Base-by-base conservation (phyloP, 306 rosid genomes). In the Dicorynia guianensis region DNA sequence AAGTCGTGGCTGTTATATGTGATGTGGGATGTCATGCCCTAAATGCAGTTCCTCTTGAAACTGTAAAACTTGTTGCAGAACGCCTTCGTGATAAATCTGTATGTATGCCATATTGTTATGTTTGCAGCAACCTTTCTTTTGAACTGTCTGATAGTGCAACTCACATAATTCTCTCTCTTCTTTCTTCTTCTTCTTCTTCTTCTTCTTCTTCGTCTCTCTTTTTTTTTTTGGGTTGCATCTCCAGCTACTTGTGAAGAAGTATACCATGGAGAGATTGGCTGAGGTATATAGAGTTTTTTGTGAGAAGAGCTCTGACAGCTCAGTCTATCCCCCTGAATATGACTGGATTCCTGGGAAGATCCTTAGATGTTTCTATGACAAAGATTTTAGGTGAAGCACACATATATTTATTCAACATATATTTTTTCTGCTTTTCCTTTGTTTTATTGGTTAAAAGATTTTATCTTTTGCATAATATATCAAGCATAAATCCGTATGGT, bases 41-140 rank as follows among this genome's bases (percentile, higher is more conserved):
- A 15, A 80, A 84, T 74, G 92, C 96, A 38, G 75, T 90, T 85
- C 91, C 93, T 4, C 84, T 85, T 73, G 99, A 90, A 82, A 88
- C 93, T 14, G 76, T 96, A 78, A 90, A 93, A 83, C 96, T 92
- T 80, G 93, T 96, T 76, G 97, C 99, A 0, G 99, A 93, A 66
- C 96, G 99, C 55, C 93, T 96, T 75, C 97, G 98, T 67, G 99
- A 96, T 82, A 96, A 90, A 90, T 96, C 99, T 82, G 99, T 96
- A 93, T 58, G 69, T 76, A 79, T 78, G 72, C 69, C 61, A 72
- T 39, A 69, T 58, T 55, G 20, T 63, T 4, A 14, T 76, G 65
- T 30, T 44, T 76, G 19, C 52, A 53, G 33, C 61, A 40, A 54
- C 69, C 46, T 73, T 63, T 34, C 58, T 63, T 42, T 3, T 64